Conservation (phyloP, 108 stramenopile species). For the Poteriospumella lacustris region DNA sequence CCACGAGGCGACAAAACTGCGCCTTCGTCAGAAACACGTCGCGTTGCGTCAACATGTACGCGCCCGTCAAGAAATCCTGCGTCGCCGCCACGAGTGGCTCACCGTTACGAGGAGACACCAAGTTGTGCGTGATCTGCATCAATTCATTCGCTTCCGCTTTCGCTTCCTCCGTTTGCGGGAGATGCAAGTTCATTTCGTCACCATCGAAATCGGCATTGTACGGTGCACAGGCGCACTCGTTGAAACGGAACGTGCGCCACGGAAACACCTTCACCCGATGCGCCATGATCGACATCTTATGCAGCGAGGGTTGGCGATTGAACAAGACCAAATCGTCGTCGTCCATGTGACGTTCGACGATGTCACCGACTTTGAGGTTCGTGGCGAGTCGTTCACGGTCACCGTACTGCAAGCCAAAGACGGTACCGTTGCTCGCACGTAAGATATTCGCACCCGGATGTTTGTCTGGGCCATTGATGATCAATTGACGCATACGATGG, state of each 20-base stretch:
- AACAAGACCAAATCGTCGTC: conserved; percentile 94
- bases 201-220: conserved; percentile 99
- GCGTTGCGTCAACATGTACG: conserved; percentile 84
- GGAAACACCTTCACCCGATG: conserved; percentile 88
- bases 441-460: conserved; percentile 94
- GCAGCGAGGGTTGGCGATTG: conserved; percentile 98
- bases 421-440: conserved; percentile 49
- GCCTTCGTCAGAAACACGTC: conserved; percentile 85
- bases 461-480: conserved; percentile 80
- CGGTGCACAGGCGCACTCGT: conserved; percentile 95
- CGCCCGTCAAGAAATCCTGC: conserved; percentile 86
- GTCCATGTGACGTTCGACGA: conserved; percentile 96
- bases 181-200: conserved; percentile 99
- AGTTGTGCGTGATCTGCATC: conserved; percentile 89
- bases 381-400: conserved; percentile 74
- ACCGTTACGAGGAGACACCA: conserved; percentile 91
- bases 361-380: conserved; percentile 78
- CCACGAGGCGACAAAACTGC: conserved; percentile 72
- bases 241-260: conserved; percentile 95
- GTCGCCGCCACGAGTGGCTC: conserved; percentile 93
- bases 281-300: conserved; percentile 95
- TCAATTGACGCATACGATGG: conserved; percentile 71
- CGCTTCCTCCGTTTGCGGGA: conserved; percentile 99
- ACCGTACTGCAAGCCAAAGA: conserved; percentile 78
- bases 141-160: conserved; percentile 83